These are phyloP conservation scores for Saccharomyces kudriavzevii DNA, from an alignment of 805 yeast species.

Conservation along the genomic window DNA sequence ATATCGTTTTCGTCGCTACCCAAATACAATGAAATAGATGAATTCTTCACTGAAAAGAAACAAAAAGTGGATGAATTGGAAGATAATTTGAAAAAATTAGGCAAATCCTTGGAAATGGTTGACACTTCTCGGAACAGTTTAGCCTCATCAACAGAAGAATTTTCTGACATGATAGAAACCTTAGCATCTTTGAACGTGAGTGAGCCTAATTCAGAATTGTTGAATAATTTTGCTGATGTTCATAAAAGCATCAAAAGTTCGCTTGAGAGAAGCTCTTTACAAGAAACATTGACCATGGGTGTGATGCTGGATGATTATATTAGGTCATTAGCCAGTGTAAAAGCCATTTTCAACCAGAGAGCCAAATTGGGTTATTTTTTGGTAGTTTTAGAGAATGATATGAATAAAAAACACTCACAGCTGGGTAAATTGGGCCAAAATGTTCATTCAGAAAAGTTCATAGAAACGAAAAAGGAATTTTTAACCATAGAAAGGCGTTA, in stretches of 20 bases:
- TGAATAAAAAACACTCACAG: conserved; percentile 37
- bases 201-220: conserved; percentile 51
- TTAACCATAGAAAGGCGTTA: conserved; percentile 46
- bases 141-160: conserved; percentile 59
- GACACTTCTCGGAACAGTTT: conserved; percentile 71
- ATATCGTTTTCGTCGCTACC: conserved; percentile 56
- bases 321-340: conserved; percentile 66
- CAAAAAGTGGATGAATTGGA: conserved; percentile 65
- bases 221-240: conserved; percentile 62
- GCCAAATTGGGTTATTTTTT: conserved; percentile 44
- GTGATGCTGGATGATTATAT: conserved; percentile 82
- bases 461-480: conserved; percentile 51
- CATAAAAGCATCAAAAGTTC: conserved; percentile 65
- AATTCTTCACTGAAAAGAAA: conserved; percentile 63
- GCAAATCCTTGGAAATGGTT: conserved; percentile 64
- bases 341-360: conserved; percentile 67
- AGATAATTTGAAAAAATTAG: conserved; percentile 57
- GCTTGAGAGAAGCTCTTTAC: conserved; percentile 68
- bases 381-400: conserved; percentile 42
- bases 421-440: conserved; percentile 39
- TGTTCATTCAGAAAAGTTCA: conserved; percentile 56
- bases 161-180: conserved; percentile 46
- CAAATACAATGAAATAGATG: conserved; percentile 71
- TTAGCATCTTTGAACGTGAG: conserved; percentile 72
- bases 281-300: conserved; percentile 80